Evolutionary conservation across 345 rosid species (phyloP), one percentile per base, ranked within the genome.

Genomic region (Heritiera littoralis): DNA sequence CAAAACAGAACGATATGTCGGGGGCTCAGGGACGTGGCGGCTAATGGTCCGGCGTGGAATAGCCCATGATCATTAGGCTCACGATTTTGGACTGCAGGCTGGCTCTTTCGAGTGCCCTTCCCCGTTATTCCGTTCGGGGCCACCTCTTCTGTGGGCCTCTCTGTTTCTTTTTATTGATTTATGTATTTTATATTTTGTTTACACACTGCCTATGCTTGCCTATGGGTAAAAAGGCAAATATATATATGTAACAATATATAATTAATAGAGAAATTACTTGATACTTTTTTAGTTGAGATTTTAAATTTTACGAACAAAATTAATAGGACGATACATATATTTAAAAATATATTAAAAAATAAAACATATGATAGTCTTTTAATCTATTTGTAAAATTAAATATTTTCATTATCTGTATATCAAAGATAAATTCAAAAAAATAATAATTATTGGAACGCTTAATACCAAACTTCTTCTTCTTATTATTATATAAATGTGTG

Each of bases 31-130:
- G 77, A 89, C 92, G 89, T 87, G 89, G 97, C 84, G 87, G 87
- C 89, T 80, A 60, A 77, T 73, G 93, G 94, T 86, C 97, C 77
- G 92, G 94, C 89, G 90, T 88, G 97, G 85, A 87, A 78, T 80
- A 80, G 84, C 88, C 86, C 85, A 28, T 76, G 87, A 91, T 91
- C 86, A 93, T 89, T 85, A 77, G 67, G 83, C 88, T 86, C 89
- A 80, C 89, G 63, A 74, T 76, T 83, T 69, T 38, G 81, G 75
- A 79, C 61, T 83, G 91, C 89, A 86, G 89, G 93, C 87, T 83
- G 77, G 86, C 88, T 74, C 75, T 70, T 38, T 60, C 55, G 3
- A 6, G 59, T 84, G 80, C 18, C 87, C 92, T 80, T 67, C 58
- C 78, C 89, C 83, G 85, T 86, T 87, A 75, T 80, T 85, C 86